Conservation (phyloP, 495 filamentous ascomycete genomes). For the Tuber aestivum region DNA sequence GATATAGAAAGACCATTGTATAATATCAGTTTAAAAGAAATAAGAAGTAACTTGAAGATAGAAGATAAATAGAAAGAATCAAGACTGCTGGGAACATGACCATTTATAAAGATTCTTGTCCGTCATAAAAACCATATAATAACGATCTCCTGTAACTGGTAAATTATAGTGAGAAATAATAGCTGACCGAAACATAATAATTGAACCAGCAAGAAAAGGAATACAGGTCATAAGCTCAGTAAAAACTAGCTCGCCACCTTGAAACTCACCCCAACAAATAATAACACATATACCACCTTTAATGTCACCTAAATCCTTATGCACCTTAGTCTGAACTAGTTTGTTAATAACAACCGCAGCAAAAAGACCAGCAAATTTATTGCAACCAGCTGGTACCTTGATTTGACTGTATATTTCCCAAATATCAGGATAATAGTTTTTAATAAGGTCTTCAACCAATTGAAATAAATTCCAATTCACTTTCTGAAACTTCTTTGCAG, state of each 20-base stretch:
- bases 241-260: not conserved
- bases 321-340: not conserved
- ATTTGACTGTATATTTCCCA: not conserved
- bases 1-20: too few species aligned
- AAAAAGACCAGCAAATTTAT: conserved; percentile 3
- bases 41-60: too few species aligned
- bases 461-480: not conserved
- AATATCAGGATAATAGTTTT: not conserved
- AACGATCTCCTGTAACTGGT: not conserved
- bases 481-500: not conserved
- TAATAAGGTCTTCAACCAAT: not conserved
- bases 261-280: not conserved
- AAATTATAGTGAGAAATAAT: conserved; percentile 4
- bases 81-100: too few species aligned
- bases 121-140: not conserved
- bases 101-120: not conserved
- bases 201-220: not conserved
- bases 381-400: not conserved
- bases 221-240: not conserved
- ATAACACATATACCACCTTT: not conserved
- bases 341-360: conserved; percentile 2
- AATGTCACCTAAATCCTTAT: conserved; percentile 6
- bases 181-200: not conserved
- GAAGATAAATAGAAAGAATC: too few species aligned
- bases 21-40: too few species aligned